Evolutionary conservation across 139 green algal species (phyloP), one percentile per base, ranked within the genome.

Genomic region (Bryopsis sp.): DNA sequence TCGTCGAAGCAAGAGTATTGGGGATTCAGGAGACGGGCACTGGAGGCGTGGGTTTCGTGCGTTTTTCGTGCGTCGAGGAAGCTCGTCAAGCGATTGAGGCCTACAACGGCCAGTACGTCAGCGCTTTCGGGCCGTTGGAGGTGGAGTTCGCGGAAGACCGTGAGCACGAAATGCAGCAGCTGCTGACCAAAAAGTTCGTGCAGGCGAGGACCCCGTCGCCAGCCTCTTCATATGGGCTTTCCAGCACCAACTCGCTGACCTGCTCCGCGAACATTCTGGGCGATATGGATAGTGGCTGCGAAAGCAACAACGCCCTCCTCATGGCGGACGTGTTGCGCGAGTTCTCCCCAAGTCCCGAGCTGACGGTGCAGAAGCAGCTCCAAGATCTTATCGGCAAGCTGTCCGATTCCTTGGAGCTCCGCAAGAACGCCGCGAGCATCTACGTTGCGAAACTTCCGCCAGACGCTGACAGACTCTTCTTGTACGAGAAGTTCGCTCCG

Each of bases 401-500:
- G 43, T 28, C 15, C 15, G 33, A 26, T 32, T n/a, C n/a, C n/a
- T n/a, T n/a, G n/a, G n/a, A n/a, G n/a, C n/a, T n/a, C n/a, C n/a
- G n/a, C n/a, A 61, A 8, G 15, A 28, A 28, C 15, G 50, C 15
- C 6, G 50, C 15, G 24, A 26, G 5, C 6, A 64, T 71, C 15
- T 71, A 57, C 37, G 43, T 71, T 19, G 5, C 4, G 19, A 71
- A 71, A 22, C 64, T 71, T 6, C 64, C 64, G 5, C 37, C 32
- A 29, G 37, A 47, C 8, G 36, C 64, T 19, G 37, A 47, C 8
- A 29, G 65, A 59, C 34, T 71, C 34, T 57, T 15, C 11, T 15
- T 71, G 11, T 71, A 71, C 29, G 11, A 64, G 37, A 29, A 58
- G 11, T 71, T 71, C 31, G 64, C 64, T 22, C 39, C 34, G 22